These are phyloP conservation scores for Aspergillus ochraceus DNA, from an alignment of 2,329 filamentous ascomycete genomes.

Conservation along the genomic window DNA sequence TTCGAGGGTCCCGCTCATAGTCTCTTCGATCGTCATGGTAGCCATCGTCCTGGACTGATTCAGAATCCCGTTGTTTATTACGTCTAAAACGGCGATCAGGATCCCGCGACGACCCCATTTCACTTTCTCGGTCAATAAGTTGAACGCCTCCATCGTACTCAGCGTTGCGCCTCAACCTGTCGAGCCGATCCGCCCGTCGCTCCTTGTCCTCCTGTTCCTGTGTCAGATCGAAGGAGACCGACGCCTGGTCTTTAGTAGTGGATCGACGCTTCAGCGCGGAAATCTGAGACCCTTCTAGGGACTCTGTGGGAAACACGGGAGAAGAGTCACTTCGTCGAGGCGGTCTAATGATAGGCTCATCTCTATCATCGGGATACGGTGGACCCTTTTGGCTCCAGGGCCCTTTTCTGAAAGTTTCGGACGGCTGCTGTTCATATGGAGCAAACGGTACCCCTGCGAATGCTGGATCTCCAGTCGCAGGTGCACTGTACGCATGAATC, in stretches of 20 bases:
- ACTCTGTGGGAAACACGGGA: constrained; percentile 41
- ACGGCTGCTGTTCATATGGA: constrained; percentile 9
- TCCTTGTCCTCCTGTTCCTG: constrained; percentile 57
- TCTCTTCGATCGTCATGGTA: constrained; percentile 6
- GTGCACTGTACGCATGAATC: constrained; percentile 42
- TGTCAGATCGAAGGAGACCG: constrained; percentile 59
- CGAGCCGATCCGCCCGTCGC: constrained; percentile 30
- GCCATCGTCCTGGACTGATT: constrained; percentile 15
- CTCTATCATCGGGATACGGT: constrained; percentile 11
- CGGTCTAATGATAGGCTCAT: constrained; percentile 7
- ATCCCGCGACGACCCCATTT: constrained; percentile 18
- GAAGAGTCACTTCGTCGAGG: constrained; percentile 49
- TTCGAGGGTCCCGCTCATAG: constrained; percentile 3
- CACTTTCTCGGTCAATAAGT: constrained; percentile 30
- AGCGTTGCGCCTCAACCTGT: constrained; percentile 22
- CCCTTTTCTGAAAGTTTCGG: constrained; percentile 6
- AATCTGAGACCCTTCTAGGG: constrained; percentile 20
- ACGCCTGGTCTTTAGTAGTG: constrained; percentile 41
- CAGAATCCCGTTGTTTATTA: constrained; percentile 23
- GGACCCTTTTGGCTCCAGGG: constrained; percentile 14
- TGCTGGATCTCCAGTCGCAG: constrained; percentile 34
- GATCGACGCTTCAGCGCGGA: constrained; percentile 33
- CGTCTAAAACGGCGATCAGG: constrained; percentile 18
- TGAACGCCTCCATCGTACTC: constrained; percentile 24
- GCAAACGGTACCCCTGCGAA: constrained; percentile 14